Base-by-base conservation (phyloP, 345 rosid species). In the Isatis tinctoria region DNA sequence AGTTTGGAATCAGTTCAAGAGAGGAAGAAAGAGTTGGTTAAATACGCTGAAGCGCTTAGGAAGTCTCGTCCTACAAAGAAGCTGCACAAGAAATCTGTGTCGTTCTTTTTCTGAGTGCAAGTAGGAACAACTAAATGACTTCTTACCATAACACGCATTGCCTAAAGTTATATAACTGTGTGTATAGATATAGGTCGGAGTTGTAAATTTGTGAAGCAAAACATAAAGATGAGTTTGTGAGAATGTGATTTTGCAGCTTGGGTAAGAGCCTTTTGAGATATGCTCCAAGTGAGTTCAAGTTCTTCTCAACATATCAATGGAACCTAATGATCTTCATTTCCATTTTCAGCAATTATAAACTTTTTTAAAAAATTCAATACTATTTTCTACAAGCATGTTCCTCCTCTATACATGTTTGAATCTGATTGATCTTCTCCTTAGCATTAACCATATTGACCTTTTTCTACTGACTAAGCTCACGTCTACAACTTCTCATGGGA, bases 1-100 rank as follows among this genome's bases (percentile, higher is more conserved):
- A 0, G 57, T 64, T 45, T 59, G 6, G 75, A 53, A 11, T 53
- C 65, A 24, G 71, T 63, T 63, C n/a, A 41, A 8, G 11, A 33
- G 4, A 24, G 37, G 75, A 87, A 81, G 78, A 79, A 79, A 1
- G 90, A 91, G 57, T 51, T 94, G 82, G 43, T 61, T 30, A 94
- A 91, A 71, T 87, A 68, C 14, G 96, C 98, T 0, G 83, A 82
- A 57, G 96, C 65, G 28, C 76, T 94, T 39, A 86, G 72, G 73
- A 82, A 73, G 43, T 67, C 89, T 4, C 82, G 76, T n/a, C 27
- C 82, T 2, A 24, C 68, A 9, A 76, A 28, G 67, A 74, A 28
- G 77, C 12, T 17, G 13, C 85, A 67, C 39, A 83, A 80, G 80
- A 93, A 81, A 66, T 73, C 90, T 6, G 80, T 77, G 17, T 87